These are phyloP conservation scores for Sclerotinia subarctica DNA, from an alignment of 2,329 filamentous ascomycete species.

Conservation along the genomic window DNA sequence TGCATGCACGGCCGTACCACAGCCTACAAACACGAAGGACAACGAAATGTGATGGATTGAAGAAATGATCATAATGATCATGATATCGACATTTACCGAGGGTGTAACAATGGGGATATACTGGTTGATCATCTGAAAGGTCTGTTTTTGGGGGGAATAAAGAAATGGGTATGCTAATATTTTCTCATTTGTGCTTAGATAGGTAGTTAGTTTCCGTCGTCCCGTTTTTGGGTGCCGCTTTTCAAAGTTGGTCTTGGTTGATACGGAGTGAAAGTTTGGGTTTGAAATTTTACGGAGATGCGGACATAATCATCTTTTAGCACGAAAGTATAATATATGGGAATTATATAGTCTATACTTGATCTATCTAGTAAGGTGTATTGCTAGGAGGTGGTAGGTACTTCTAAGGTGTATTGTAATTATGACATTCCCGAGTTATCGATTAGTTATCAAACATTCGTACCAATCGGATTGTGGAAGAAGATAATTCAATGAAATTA, in stretches of 20 bases:
- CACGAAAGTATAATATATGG: background rate
- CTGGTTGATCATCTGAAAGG: background rate
- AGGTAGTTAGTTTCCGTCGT: background rate
- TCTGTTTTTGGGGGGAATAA: background rate
- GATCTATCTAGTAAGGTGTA: background rate
- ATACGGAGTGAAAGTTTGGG: background rate
- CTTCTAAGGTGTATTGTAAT: too few relatives aligned
- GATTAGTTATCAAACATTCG: background rate
- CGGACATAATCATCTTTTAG: too few relatives aligned
- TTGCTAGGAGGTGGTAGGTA: too few relatives aligned
- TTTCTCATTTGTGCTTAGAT: too few relatives aligned
- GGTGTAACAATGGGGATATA: background rate
- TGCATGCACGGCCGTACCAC: conserved; percentile 20
- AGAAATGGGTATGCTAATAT: background rate
- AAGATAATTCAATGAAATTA: conserved; percentile 11
- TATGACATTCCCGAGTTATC: background rate
- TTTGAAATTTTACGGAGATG: too few relatives aligned
- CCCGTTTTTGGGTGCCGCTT: background rate
- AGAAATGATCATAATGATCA: background rate
- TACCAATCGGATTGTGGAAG: background rate
- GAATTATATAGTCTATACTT: too few relatives aligned
- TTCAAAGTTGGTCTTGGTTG: background rate
- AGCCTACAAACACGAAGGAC: conserved; percentile 9
- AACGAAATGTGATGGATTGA: conserved; percentile 4
- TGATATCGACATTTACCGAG: background rate